Base-by-base conservation (phyloP, 192 early-diverging fungal genomes). In the Oehlia diaphana region DNA sequence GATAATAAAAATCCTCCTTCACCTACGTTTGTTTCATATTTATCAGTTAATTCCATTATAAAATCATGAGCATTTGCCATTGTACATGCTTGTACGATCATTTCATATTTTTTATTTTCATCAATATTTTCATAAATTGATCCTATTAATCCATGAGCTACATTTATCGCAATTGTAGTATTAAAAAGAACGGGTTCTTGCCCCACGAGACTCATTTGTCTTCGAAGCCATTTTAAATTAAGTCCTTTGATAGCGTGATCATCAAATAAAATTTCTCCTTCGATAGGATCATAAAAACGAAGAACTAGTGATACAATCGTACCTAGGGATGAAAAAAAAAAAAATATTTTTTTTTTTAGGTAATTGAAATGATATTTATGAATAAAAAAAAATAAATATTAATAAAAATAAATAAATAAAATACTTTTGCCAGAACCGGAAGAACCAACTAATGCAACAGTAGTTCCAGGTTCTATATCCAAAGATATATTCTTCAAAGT, bases 11-110 rank as follows among this genome's bases (percentile, higher is more conserved):
- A 88, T 4, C 92, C 94, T 64, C 88, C 83, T 84, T 97, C 96
- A 63, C 97, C 97, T 31, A 96, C 95, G 74, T 91, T 77, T 2
- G 96, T 97, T 80, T 97, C 92, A 87, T 97, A 95, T 39, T 92
- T 91, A 16, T 94, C 83, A n/a, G 93, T 92, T 26, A 95, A 84
- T 28, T 87, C 83, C 76, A 81, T 81, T 68, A 95, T 94, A 79
- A 95, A 95, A 42, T 90, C 90, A 79, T 94, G 94, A 4, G 90
- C 90, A 67, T 95, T 95, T 63, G 93, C 92, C 19, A 88, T 87
- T 58, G 84, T 87, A 77, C 89, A 90, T 7, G 92, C 92, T 67
- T 83, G 76, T 62, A 88, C 83, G 26, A 95, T 88, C 31, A 77
- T 28, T 68, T 67, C 76, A 26, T 23, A 65, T 77, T 66, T 65